These are phyloP conservation scores for Pholiota conissans DNA, from an alignment of 768 basidiomycete genomes.

Conservation along the genomic window DNA sequence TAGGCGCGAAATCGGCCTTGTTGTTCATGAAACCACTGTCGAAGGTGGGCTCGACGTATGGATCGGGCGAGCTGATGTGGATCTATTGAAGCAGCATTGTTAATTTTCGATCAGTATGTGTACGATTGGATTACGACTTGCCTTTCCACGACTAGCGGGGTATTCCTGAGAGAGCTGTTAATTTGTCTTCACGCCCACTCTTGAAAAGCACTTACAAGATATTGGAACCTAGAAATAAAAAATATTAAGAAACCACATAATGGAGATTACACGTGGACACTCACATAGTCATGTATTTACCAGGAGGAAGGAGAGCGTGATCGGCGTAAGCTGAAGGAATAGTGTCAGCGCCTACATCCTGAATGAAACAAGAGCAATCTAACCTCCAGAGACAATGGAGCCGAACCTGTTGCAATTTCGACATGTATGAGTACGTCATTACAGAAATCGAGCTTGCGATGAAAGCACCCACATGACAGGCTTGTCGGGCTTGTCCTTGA, in stretches of 20 bases:
- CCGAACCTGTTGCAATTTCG: slow-evolving; percentile 59
- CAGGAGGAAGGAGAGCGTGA: slow-evolving; percentile 67
- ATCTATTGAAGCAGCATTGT: slow-evolving; percentile 36
- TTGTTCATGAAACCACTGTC: slow-evolving; percentile 81
- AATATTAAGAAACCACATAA: background rate
- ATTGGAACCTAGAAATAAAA: slow-evolving; percentile 51
- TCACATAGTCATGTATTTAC: slow-evolving; percentile 69
- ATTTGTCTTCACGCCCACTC: background rate
- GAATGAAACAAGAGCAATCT: background rate
- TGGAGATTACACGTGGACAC: slow-evolving; percentile 5
- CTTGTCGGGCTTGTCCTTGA: slow-evolving; percentile 81
- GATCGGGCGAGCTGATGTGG: slow-evolving; percentile 59
- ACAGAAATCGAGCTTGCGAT: no score
- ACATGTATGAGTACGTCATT: no score
- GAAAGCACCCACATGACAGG: slow-evolving; percentile 56
- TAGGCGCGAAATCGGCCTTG: slow-evolving; percentile 75
- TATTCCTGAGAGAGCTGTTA: slow-evolving; percentile 46
- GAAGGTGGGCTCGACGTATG: slow-evolving; percentile 63
- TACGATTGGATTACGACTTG: slow-evolving; percentile 12
- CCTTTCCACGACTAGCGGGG: slow-evolving; percentile 72
- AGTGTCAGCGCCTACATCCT: background rate
- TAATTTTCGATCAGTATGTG: background rate
- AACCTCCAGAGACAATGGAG: slow-evolving; percentile 53
- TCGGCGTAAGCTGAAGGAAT: slow-evolving; percentile 55
- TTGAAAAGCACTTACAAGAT: slow-evolving; percentile 39